Evolutionary conservation across 805 yeast species (phyloP).

Genomic region (Candida wancherniae): DNA sequence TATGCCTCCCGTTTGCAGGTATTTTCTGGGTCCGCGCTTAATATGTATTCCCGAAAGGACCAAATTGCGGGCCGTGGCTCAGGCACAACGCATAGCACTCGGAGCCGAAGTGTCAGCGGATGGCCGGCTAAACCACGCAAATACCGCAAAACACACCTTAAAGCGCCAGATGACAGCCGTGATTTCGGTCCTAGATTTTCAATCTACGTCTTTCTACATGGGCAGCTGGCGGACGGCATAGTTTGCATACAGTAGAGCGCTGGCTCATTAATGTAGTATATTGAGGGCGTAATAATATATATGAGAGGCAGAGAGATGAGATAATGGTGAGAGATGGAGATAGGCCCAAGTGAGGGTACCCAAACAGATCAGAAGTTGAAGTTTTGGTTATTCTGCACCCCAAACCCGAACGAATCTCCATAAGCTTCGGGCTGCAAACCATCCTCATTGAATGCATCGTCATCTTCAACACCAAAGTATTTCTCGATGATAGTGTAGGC

Average conservation of each 20-base stretch:
- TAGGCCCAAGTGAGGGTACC: not conserved
- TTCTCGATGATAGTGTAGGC: conserved; percentile 87
- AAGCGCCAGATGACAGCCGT: no score
- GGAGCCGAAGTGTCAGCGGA: not conserved
- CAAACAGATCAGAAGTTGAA: no score
- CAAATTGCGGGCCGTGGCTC: conserved; percentile 1
- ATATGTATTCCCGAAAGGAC: not conserved
- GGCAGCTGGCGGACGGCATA: no score
- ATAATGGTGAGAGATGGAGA: not conserved
- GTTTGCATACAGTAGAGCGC: no score
- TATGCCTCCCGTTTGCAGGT: no score
- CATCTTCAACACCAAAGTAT: conserved; percentile 83
- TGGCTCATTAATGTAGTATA: no score
- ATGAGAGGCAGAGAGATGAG: conserved; percentile 1
- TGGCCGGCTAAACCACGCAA: not conserved
- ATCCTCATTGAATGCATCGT: conserved; percentile 59
- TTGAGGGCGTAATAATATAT: conserved; percentile 1
- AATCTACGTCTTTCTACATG: no score
- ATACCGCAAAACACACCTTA: no score
- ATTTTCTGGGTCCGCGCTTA: no score
- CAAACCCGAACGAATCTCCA: conserved; percentile 87
- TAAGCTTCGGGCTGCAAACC: conserved; percentile 71
- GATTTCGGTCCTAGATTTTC: no score
- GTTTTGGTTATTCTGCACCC: conserved; percentile 58
- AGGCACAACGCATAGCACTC: not conserved